Base-by-base conservation (phyloP, 768 basidiomycete genomes). In the Ramaria sp. region DNA sequence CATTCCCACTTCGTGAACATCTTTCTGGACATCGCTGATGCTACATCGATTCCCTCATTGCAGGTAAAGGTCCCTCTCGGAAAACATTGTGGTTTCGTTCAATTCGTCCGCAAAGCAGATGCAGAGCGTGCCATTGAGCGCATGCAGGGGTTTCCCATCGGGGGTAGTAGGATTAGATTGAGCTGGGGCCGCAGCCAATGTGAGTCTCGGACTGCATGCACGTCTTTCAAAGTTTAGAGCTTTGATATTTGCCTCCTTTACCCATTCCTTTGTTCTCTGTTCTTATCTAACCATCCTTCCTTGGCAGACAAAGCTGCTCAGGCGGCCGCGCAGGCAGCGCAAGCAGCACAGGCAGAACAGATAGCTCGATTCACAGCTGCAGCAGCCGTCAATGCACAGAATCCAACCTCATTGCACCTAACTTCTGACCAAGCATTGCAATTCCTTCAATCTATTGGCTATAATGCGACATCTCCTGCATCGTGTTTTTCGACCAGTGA, bases 61-160 rank as follows among this genome's bases (percentile, higher is more conserved):
- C 60, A 90, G 88, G 92, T 95, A 64, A 95, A 94, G 68, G 92
- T 96, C n/a, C 93, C 93, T 10, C 85, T 89, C 42, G 91, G 90
- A 49, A 95, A 95, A 64, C 88, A 93, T 59, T 96, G 93, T 61
- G 93, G 93, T 1, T 96, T 96, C 63, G 93, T 96, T 43, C 93
- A 96, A 69, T 96, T 91, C 62, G 88, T 95, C 25, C 78, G 83
- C 59, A 92, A 95, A 68, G 81, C 79, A 9, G 93, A 96, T 67
- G 93, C 93, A 10, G 91, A 94, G 67, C 76, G 79, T 36, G 91
- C 92, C 8, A 96, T 96, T 57, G 88, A 92, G 69, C 91, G 89
- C 69, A 93, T 95, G 92, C 92, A 95, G 71, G 92, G 91, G 24
- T 95, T 93, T 65, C 90, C 91, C 3, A 84, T 96, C 59, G 91